Percentiles rank a stretch among this genome's conserved stretches.
phyloP scores from a whole-genome alignment of 2,329 filamentous ascomycete genomes.

The Rhynchosporium agropyri region DNA sequence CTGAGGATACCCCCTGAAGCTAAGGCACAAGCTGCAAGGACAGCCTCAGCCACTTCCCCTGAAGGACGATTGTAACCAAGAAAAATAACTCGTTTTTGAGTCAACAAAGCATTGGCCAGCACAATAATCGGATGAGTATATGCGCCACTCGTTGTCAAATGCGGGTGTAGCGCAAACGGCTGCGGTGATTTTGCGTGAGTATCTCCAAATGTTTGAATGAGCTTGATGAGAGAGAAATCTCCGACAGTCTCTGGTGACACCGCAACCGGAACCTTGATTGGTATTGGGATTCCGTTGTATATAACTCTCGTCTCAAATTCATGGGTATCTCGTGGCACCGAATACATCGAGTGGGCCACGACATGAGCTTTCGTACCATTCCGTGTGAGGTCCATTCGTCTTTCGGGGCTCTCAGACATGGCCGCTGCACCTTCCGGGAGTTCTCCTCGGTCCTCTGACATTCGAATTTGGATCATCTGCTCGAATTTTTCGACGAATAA shows the following conservation, averaged over 20 bases:
- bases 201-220: conserved; percentile 91
- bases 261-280: conserved; percentile 93
- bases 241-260: conserved; percentile 94
- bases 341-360: conserved; percentile 66
- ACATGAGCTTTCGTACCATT: conserved; percentile 66
- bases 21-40: conserved; percentile 92
- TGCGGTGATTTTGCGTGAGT: conserved; percentile 81
- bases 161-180: conserved; percentile 82
- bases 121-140: conserved; percentile 94
- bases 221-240: conserved; percentile 95
- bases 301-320: conserved; percentile 95
- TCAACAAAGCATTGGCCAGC: conserved; percentile 89
- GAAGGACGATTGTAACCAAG: conserved; percentile 94
- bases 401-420: conserved; percentile 50
- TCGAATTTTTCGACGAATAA: conserved; percentile 98
- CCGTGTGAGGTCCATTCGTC: conserved; percentile 46
- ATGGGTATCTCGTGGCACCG: conserved; percentile 89
- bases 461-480: conserved; percentile 83
- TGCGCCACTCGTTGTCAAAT: conserved; percentile 88
- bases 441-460: conserved; percentile 62
- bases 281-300: conserved; percentile 95
- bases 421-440: conserved; percentile 49
- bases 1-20: conserved; percentile 89
- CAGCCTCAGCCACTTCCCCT: conserved; percentile 95
- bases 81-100: conserved; percentile 95